Evolutionary conservation across 441 rosid species (phyloP), one percentile per base, ranked within the genome.

Genomic region (Bruguiera hainesii): DNA sequence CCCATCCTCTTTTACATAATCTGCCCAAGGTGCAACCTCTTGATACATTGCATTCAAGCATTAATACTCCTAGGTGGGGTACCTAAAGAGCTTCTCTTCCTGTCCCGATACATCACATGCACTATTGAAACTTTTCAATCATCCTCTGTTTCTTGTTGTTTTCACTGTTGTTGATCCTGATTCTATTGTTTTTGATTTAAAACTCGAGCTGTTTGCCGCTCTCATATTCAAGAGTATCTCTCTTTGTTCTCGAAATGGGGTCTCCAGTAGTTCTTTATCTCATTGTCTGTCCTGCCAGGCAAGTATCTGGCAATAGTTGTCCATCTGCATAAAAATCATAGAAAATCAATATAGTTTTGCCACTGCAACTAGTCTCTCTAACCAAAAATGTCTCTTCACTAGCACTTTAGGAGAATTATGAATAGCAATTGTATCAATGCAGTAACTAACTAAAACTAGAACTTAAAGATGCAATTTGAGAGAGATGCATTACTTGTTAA

Each of bases 401-500:
- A 37, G 46, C 46, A 37, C 46, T 37, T 10, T 0, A 37, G 3
- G 15, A 2, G 15, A 37, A 9, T 10, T 37, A 37, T 10, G 46
- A 37, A 11, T 10, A 37, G 46, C 15, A 10, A 37, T 10, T 10
- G 46, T 10, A 37, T 37, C 15, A 37, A 37, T 10, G 10, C 13
- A 10, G 3, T 37, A 37, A 37, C 15, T 37, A 37, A 10, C 3
- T 11, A 37, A 3, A 37, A 2, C 15, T 37, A 37, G 46, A 37
- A 37, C 46, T 9, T 37, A 8, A 20, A 8, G 23, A 4, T 20
- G 56, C 46, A 37, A 37, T 37, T 37, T 37, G 9, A 70, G 58
- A 71, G 56, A n/a, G 61, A 65, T 29, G 69, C 59, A 73, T 74
- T 84, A 91, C 96, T 84, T 91, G 89, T 91, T 91, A 33, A 93